Conservation (phyloP, 306 rosid genomes). For the Sophora flavescens region DNA sequence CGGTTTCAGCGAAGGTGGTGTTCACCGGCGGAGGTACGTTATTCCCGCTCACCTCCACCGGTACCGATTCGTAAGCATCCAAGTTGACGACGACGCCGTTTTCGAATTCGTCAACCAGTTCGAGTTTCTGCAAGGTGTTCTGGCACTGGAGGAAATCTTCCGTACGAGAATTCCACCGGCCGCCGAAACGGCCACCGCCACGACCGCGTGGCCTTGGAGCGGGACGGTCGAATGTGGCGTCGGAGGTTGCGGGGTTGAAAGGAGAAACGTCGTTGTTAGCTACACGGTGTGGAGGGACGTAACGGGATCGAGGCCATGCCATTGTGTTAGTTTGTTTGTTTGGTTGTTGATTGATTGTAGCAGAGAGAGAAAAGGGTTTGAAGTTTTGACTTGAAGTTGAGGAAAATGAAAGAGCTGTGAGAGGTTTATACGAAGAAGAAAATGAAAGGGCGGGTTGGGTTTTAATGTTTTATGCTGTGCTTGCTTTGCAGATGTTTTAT, state of each 20-base stretch:
- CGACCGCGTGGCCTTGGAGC: slow-evolving; percentile 34
- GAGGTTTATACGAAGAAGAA: neutral
- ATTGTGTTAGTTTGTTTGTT: slow-evolving; percentile 23
- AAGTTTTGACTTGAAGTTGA: neutral
- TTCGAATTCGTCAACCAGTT: neutral
- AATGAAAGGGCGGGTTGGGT: neutral
- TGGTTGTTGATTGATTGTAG: no score
- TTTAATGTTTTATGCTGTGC: no score
- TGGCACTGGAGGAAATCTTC: neutral
- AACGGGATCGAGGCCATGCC: slow-evolving; percentile 51
- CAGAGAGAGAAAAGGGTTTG: neutral
- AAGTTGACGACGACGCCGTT: slow-evolving; percentile 58
- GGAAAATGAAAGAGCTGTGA: neutral
- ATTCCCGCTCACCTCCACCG: slow-evolving; percentile 76
- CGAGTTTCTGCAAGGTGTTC: slow-evolving; percentile 4
- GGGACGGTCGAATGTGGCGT: slow-evolving; percentile 8
- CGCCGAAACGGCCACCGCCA: slow-evolving; percentile 1
- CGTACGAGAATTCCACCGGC: slow-evolving; percentile 2
- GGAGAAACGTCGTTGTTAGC: neutral
- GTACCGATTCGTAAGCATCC: slow-evolving; percentile 81
- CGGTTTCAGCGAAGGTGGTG: slow-evolving; percentile 62
- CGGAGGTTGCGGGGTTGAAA: slow-evolving; percentile 19
- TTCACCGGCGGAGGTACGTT: slow-evolving; percentile 68
- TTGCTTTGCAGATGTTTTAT: neutral
- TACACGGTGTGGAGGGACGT: slow-evolving; percentile 54